A percentile compares a stretch with the other conserved stretches of the same genome.
These are phyloP conservation scores for Alternaria angustiovoidea DNA, from an alignment of 2,329 filamentous ascomycete species.

Conservation along the genomic window DNA sequence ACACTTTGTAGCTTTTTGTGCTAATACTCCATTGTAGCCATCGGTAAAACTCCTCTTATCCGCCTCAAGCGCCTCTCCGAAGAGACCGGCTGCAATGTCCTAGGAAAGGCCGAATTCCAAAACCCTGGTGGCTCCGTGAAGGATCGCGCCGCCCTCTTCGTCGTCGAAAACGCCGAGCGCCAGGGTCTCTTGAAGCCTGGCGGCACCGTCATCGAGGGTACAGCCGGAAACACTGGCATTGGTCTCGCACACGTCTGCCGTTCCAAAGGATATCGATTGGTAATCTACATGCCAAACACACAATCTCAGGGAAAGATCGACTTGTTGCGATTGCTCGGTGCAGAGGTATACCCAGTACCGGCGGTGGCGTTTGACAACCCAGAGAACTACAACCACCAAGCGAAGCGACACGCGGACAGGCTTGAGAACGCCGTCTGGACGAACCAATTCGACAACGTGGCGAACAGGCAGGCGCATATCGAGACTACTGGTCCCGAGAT, in stretches of 20 bases:
- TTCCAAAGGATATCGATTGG: slow-evolving; percentile 87
- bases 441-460: slow-evolving; percentile 97
- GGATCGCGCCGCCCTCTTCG: slow-evolving; percentile 92
- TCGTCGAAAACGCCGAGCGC: slow-evolving; percentile 93
- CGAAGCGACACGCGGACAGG: slow-evolving; percentile 83
- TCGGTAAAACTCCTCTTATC: slow-evolving; percentile 96
- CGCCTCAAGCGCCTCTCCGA: slow-evolving; percentile 86
- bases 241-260: slow-evolving; percentile 96
- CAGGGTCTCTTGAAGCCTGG: slow-evolving; percentile 81
- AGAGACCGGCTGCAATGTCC: slow-evolving; percentile 89
- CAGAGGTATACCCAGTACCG: slow-evolving; percentile 94
- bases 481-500: slow-evolving; percentile 98
- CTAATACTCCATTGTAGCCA: slow-evolving; percentile 65
- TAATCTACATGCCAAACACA: slow-evolving; percentile 99
- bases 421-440: slow-evolving; percentile 95
- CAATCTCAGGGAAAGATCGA: slow-evolving; percentile 99
- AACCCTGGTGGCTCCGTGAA: slow-evolving; percentile 97
- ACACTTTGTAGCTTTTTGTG: not conserved
- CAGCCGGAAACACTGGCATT: slow-evolving; percentile 97
- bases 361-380: slow-evolving; percentile 96
- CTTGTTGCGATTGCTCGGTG: slow-evolving; percentile 85
- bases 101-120: slow-evolving; percentile 98
- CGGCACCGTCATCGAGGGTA: slow-evolving; percentile 95
- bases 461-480: slow-evolving; percentile 91
- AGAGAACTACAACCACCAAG: slow-evolving; percentile 98